Evolutionary conservation across 2,329 filamentous ascomycete species (phyloP).

Genomic region (Hypomyces perniciosus): DNA sequence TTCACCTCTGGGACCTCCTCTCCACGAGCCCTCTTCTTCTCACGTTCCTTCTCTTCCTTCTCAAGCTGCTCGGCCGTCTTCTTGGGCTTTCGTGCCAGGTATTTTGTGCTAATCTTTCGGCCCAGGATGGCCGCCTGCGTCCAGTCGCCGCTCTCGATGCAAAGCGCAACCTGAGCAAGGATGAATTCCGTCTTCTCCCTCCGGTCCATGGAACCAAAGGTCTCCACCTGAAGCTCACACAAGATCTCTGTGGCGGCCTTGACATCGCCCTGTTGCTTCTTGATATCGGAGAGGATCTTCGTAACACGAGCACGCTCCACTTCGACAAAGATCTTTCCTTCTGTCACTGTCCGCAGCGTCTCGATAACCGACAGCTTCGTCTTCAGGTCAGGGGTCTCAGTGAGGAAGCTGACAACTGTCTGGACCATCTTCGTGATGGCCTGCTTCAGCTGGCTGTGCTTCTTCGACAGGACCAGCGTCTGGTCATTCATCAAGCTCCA

Average conservation of each 20-base stretch:
- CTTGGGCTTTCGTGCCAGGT: conserved; percentile 84
- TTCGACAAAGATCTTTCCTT: conserved; percentile 99
- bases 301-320: conserved; percentile 95
- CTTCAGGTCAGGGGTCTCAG: conserved; percentile 76
- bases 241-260: conserved; percentile 86
- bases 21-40: conserved; percentile 75
- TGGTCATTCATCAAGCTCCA: conserved; percentile 97
- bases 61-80: conserved; percentile 84
- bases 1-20: conserved; percentile 74
- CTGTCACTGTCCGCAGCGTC: conserved; percentile 89
- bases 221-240: conserved; percentile 97
- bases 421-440: conserved; percentile 99
- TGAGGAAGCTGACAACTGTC: conserved; percentile 85
- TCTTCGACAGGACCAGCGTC: conserved; percentile 92
- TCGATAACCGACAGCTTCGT: conserved; percentile 92
- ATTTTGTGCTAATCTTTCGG: conserved; percentile 94
- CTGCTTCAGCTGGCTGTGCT: conserved; percentile 99
- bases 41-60: conserved; percentile 82
- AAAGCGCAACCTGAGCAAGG: conserved; percentile 85
- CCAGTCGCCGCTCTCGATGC: conserved; percentile 95
- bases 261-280: conserved; percentile 89
- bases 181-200: conserved; percentile 99
- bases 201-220: conserved; percentile 95
- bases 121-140: conserved; percentile 89
- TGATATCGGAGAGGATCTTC: conserved; percentile 92